Conservation (phyloP, 2,329 filamentous ascomycete species). For the Tetracladium maxilliforme region DNA sequence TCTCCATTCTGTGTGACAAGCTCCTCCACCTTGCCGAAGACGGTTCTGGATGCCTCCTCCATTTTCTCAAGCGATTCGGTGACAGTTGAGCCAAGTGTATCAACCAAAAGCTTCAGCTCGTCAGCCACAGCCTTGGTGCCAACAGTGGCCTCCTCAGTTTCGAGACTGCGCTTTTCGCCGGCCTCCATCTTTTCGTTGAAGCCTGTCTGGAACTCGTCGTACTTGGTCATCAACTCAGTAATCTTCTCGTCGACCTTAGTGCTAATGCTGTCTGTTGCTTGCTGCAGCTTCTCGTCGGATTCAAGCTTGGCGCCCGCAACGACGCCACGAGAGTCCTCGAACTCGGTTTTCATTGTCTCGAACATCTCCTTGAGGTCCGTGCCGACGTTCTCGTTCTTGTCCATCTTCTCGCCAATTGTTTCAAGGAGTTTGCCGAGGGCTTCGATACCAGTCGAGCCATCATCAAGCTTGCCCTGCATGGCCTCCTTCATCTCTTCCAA, state of each 20-base stretch:
- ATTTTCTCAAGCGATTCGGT: conserved; percentile 77
- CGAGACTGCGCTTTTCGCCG: conserved; percentile 56
- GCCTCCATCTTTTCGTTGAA: conserved; percentile 62
- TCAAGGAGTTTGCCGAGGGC: conserved; percentile 57
- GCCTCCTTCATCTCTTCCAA: conserved; percentile 67
- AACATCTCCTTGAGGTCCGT: conserved; percentile 59
- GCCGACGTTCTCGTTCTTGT: conserved; percentile 38
- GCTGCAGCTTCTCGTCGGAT: conserved; percentile 60
- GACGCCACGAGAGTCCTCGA: conserved; percentile 73
- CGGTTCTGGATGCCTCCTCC: conserved; percentile 74
- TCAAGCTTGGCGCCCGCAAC: conserved; percentile 72
- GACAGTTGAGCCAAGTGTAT: conserved; percentile 68
- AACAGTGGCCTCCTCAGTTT: conserved; percentile 59
- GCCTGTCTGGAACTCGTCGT: conserved; percentile 67
- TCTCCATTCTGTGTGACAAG: conserved; percentile 65
- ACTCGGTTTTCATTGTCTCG: conserved; percentile 68
- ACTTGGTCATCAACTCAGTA: conserved; percentile 67
- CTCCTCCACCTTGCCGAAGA: conserved; percentile 71
- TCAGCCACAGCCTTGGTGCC: conserved; percentile 70
- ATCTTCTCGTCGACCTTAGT: conserved; percentile 51
- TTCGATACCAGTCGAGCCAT: conserved; percentile 59
- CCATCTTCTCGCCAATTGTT: conserved; percentile 46
- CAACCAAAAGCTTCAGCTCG: conserved; percentile 74
- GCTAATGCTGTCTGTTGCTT: conserved; percentile 36
- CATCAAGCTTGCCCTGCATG: conserved; percentile 61